These are phyloP conservation scores for Cryptococcus hybrid DNA, from an alignment of 1,284 basidiomycete species.

Conservation along the genomic window DNA sequence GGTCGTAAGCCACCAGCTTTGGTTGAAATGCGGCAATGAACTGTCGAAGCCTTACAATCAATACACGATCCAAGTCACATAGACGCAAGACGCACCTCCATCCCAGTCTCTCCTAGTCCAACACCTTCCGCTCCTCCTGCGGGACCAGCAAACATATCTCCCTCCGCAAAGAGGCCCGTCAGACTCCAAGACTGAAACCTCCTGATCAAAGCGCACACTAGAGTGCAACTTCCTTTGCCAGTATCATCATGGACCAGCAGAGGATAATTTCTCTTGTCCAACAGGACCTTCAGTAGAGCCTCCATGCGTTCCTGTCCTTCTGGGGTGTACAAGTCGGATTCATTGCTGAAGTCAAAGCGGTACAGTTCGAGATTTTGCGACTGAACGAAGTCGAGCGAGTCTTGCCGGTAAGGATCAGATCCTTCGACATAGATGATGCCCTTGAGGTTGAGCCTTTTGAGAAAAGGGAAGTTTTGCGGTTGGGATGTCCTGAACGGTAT, in stretches of 20 bases:
- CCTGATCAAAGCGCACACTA: conserved; percentile 39
- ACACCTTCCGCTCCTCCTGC: conserved; percentile 47
- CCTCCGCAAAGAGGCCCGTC: conserved; percentile 42
- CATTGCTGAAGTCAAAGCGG: conserved; percentile 36
- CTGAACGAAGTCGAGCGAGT: conserved; percentile 39
- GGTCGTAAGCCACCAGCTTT: conserved; percentile 25
- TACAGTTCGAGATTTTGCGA: conserved; percentile 25
- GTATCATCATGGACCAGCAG: conserved; percentile 46
- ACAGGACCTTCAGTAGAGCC: conserved; percentile 32
- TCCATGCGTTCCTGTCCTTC: conserved; percentile 8
- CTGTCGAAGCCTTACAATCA: conserved; percentile 16
- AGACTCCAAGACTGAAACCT: conserved; percentile 44
- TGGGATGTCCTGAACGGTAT: conserved; percentile 50
- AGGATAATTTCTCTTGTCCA: conserved; percentile 43
- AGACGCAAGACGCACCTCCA: conserved; percentile 28
- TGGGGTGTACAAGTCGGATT: conserved; percentile 14
- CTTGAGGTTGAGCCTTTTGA: conserved; percentile 32
- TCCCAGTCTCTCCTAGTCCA: conserved; percentile 40
- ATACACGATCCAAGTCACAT: neutral
- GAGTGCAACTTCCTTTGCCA: conserved; percentile 41
- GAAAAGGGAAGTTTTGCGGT: conserved; percentile 47
- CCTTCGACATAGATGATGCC: conserved; percentile 42
- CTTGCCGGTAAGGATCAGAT: conserved; percentile 37
- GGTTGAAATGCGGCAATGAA: conserved; percentile 48
- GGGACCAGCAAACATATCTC: conserved; percentile 48